These are phyloP conservation scores for Metschnikowia drakensbergensis DNA, from an alignment of 805 yeast species.

Conservation along the genomic window DNA sequence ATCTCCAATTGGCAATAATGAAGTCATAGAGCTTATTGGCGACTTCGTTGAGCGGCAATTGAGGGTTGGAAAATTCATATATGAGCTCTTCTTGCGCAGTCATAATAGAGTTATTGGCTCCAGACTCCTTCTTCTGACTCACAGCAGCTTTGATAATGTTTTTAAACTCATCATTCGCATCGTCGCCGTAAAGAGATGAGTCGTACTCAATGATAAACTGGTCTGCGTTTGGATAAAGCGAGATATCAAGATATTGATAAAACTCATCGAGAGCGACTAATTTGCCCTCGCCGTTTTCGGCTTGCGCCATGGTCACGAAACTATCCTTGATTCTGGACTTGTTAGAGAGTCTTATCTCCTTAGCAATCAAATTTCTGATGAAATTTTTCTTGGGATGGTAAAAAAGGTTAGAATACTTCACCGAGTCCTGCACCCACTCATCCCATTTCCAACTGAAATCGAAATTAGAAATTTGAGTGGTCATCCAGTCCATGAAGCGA, in stretches of 20 bases:
- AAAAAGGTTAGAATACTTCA: constrained; percentile 38
- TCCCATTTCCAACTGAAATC: constrained; percentile 97
- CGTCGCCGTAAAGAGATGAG: constrained; percentile 31
- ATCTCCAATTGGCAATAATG: constrained; percentile 37
- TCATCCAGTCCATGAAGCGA: constrained; percentile 83
- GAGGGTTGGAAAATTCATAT: constrained; percentile 33
- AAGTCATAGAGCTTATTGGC: constrained; percentile 41
- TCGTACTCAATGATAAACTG: constrained; percentile 34
- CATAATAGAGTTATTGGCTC: constrained; percentile 18
- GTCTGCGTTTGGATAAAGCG: constrained; percentile 28
- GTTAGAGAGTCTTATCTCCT: constrained; percentile 81
- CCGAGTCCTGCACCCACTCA: constrained; percentile 75
- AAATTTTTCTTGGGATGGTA: constrained; percentile 74
- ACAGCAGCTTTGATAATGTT: constrained; percentile 25
- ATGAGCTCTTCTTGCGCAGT: constrained; percentile 39
- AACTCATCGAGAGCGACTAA: constrained; percentile 33
- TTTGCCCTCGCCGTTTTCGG: constrained; percentile 18
- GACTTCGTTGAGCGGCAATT: constrained; percentile 34
- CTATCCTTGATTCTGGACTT: constrained; percentile 67
- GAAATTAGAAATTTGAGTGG: constrained; percentile 89
- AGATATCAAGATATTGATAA: constrained; percentile 36
- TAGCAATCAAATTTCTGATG: constrained; percentile 72
- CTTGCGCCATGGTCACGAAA: constrained; percentile 38
- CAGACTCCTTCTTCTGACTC: constrained; percentile 22
- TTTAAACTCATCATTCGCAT: constrained; percentile 22